Evolutionary conservation across 345 rosid genomes (phyloP).

Genomic region (Moricandia moricandioides): DNA sequence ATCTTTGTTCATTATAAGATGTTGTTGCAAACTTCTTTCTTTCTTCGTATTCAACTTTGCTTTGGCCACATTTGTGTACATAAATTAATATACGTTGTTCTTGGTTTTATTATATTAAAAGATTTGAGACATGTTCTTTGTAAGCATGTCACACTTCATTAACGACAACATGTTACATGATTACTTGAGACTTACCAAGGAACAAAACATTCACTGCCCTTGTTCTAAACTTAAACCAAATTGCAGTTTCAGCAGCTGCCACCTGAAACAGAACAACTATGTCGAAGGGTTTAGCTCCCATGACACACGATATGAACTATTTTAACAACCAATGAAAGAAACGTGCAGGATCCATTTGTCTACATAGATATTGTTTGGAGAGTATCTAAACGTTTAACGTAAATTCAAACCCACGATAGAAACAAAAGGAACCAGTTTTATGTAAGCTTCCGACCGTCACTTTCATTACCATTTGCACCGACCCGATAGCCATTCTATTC

Average conservation of each 20-base stretch:
- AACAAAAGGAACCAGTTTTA: not conserved
- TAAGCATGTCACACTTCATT: not conserved
- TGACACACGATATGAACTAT: not conserved
- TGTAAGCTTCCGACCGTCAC: slow-evolving; percentile 1
- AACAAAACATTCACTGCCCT: not conserved
- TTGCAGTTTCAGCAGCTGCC: not conserved
- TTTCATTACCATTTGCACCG: slow-evolving; percentile 18
- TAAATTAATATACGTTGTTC: slow-evolving; percentile 1
- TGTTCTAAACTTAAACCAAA: not conserved
- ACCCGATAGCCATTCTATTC: too few relatives aligned
- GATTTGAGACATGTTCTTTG: not conserved
- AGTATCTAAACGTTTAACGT: slow-evolving; percentile 1
- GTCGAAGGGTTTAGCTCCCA: not conserved
- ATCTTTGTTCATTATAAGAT: slow-evolving; percentile 15
- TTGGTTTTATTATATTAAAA: not conserved
- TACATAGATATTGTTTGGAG: slow-evolving; percentile 20
- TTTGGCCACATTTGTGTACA: slow-evolving; percentile 21
- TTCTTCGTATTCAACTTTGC: slow-evolving; percentile 7
- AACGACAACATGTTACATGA: not conserved
- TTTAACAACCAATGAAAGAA: slow-evolving; percentile 9
- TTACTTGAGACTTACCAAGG: not conserved
- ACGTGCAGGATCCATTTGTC: slow-evolving; percentile 27
- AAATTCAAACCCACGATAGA: slow-evolving; percentile 20
- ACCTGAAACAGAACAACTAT: not conserved
- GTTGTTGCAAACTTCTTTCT: slow-evolving; percentile 13